Evolutionary conservation across 371 early-diverging fungal species (phyloP), one percentile per base, ranked within the genome.

Genomic region (Sporodiniella umbellata): DNA sequence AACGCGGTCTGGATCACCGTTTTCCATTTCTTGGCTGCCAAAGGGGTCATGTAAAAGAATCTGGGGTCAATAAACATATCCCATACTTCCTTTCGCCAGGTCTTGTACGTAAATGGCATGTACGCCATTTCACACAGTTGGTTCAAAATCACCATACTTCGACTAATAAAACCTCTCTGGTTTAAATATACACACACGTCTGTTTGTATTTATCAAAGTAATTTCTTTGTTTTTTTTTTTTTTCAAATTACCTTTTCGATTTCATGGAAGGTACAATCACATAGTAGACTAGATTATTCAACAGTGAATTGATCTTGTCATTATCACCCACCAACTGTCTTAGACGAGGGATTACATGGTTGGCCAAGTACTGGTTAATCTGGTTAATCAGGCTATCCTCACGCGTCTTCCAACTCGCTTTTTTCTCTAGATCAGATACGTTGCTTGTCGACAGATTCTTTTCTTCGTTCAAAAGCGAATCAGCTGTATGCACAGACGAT

Each of bases 1-100:
- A 88, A 78, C 3, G 84, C 77, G 0, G 80, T 76, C 22, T 83
- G 79, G 28, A 92, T 68, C 28, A 95, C 73, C 1, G 60, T 55
- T 0, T 77, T 67, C 93, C 94, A 93, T 28, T 81, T 78, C 10
- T 72, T 66, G 12, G 80, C 68, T 6, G 72, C 68, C 0, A 48
- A 39, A 0, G 66, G 55, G 10, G 60, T 67, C 81, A 88, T 84
- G 23, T 79, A 71, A 58, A 90, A 90, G 63, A 92, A 90, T 14
- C 80, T 70, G 22, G 77, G 73, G 31, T 90, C 90, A 42, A 84
- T 56, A 62, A 88, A 92, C 22, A 80, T 74, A 18, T 90, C 90
- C 91, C 91, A 90, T 0, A 81, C 75, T 51, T 92, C 93, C 54
- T 89, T 88, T 4, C 86, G 70, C 89, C 89, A 90, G 0, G 85